Conservation (phyloP, 2,329 filamentous ascomycete genomes). For the Grosmannia penicillata region DNA sequence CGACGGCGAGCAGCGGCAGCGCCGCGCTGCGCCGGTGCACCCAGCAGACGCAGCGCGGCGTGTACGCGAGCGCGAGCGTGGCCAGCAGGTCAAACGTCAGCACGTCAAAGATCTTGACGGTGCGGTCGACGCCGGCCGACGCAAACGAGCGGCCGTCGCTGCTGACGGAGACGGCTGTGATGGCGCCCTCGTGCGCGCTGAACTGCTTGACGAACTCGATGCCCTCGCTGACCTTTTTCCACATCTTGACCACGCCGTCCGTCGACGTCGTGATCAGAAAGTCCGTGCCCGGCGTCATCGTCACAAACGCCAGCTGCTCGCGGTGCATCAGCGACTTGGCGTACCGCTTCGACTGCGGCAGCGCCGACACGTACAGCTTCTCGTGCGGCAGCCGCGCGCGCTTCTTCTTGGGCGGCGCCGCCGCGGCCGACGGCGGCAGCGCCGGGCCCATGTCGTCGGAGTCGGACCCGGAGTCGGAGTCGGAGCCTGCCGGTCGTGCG, state of each 20-base stretch:
- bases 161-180: constrained; percentile 71
- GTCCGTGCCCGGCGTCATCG: constrained; percentile 78
- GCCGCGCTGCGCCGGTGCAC: constrained; percentile 81
- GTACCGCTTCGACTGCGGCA: constrained; percentile 70
- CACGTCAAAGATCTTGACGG: constrained; percentile 67
- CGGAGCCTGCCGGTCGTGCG: not conserved
- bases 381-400: constrained; percentile 82
- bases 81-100: constrained; percentile 79
- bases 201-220: constrained; percentile 99
- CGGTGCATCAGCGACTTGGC: constrained; percentile 98
- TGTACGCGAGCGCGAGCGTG: constrained; percentile 64
- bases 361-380: constrained; percentile 82
- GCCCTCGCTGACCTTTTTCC: constrained; percentile 85
- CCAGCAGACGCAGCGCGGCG: constrained; percentile 76
- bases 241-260: constrained; percentile 97
- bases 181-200: constrained; percentile 74
- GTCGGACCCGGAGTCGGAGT: constrained; percentile 2
- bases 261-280: constrained; percentile 89
- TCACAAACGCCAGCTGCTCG: constrained; percentile 79
- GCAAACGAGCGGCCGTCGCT: constrained; percentile 88
- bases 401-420: constrained; percentile 74
- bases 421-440: constrained; percentile 60
- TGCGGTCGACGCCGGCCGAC: constrained; percentile 65
- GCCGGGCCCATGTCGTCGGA: constrained; percentile 70
- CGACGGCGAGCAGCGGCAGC: constrained; percentile 70